Evolutionary conservation across 768 basidiomycete genomes (phyloP), one percentile per base, ranked within the genome.

Genomic region (Leccinum ochraceum): DNA sequence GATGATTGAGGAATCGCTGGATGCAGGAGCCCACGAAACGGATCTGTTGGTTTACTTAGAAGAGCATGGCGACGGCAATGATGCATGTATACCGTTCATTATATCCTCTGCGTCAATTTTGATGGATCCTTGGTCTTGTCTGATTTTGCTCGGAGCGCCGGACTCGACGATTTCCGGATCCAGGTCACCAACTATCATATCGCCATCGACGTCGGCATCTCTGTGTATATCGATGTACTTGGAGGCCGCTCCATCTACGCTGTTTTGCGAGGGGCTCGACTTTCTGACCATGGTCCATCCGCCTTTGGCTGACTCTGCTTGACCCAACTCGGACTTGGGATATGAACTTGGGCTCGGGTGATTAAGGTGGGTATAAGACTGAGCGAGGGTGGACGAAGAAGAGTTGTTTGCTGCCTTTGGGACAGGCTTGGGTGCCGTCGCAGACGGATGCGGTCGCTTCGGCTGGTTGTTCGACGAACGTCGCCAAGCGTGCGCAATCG

Each of bases 251-350:
- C 58, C 67, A 32, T 73, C 71, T 36, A 64, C 37, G 62, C 68
- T 74, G 11, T 28, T 48, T 46, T 69, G 70, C 53, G 69, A 69
- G 28, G 69, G 61, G 48, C 73, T 70, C 16, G 76, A 72, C 60
- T 77, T 84, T 64, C 80, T 76, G 60, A 94, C 86, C 66, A 92
- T 87, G 17, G 90, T 92, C 91, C 91, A 94, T 50, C 87, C 87
- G n/a, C 74, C 73, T 72, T 85, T 85, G 55, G 80, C 76, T 20
- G 79, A 71, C 44, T 77, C 73, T 14, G 78, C 70, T 57, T 74
- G 77, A 30, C 67, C 61, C 2, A 72, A 71, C 54, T 84, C 83
- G 46, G 74, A 62, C 66, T 79, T 83, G 34, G 86, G 86, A 73
- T 92, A 92, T 16, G 90, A 92, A 61, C 86, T 84, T 28, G 88